Percentiles rank a stretch among this genome's conserved stretches.
These are phyloP conservation scores for Basipetospora chlamydospora DNA, from an alignment of 2,329 filamentous ascomycete species.

Conservation along the genomic window DNA sequence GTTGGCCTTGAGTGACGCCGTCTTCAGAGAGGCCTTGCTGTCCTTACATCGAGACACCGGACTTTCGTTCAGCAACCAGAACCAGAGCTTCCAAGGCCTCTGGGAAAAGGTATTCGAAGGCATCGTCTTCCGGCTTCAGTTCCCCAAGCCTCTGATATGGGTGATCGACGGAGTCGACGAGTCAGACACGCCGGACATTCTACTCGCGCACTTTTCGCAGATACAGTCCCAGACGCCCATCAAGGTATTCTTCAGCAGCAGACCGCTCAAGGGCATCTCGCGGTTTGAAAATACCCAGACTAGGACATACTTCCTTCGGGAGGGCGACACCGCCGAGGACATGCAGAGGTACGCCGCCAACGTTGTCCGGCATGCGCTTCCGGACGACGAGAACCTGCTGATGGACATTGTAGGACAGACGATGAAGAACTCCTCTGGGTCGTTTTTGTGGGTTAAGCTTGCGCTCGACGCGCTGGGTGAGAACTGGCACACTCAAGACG, in stretches of 20 bases:
- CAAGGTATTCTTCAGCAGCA: background rate
- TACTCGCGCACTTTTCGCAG: background rate
- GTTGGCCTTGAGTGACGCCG: background rate
- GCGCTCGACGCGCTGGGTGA: background rate
- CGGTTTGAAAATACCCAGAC: background rate
- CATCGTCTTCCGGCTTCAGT: conserved; percentile 1
- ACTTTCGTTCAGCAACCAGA: background rate
- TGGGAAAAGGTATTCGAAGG: conserved; percentile 1
- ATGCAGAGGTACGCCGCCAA: background rate
- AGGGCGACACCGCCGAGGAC: background rate
- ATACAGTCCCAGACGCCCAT: background rate
- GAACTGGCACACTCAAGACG: background rate
- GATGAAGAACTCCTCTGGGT: background rate
- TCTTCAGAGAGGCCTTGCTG: background rate
- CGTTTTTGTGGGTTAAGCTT: background rate
- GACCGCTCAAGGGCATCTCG: background rate
- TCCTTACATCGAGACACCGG: background rate
- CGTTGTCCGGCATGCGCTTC: background rate
- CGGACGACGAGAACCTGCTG: background rate
- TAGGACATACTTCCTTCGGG: background rate
- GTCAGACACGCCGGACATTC: background rate
- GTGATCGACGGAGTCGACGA: conserved; percentile 2
- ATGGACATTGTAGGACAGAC: background rate
- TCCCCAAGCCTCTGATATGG: background rate
- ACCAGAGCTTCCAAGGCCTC: background rate